A percentile compares a stretch with the other conserved stretches of the same genome.
Conservation (phyloP, 768 basidiomycete species). For the Naematelia aurantialba region DNA sequence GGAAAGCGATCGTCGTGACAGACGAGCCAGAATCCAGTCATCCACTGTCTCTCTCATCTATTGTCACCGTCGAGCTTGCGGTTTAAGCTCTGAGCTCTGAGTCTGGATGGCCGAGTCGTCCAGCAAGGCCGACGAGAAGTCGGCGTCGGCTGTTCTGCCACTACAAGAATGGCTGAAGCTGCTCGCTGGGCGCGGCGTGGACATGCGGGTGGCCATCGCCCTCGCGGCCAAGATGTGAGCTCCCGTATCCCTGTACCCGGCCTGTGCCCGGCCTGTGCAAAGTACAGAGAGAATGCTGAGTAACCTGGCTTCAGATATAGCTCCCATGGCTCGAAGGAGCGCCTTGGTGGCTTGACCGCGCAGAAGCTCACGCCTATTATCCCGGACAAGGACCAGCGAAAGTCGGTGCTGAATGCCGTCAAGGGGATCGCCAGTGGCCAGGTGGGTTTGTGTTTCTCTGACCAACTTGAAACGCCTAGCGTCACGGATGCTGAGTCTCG, state of each 20-base stretch:
- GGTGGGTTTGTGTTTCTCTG: constrained; percentile 20
- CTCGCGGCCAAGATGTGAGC: constrained; percentile 47
- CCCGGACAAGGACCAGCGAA: constrained; percentile 43
- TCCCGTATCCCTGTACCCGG: too few relatives aligned
- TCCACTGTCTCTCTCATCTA: too few relatives aligned
- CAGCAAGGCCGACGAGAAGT: not conserved
- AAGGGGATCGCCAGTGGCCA: constrained; percentile 34
- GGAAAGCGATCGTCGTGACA: too few relatives aligned
- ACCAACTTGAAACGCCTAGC: not conserved
- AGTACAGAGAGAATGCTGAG: too few relatives aligned
- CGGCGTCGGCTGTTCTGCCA: constrained; percentile 23
- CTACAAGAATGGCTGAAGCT: constrained; percentile 47
- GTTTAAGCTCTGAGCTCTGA: too few relatives aligned
- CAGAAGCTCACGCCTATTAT: constrained; percentile 35
- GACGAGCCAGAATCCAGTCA: too few relatives aligned
- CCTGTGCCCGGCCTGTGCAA: too few relatives aligned
- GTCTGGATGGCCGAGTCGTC: not conserved
- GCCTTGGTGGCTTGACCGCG: constrained; percentile 22
- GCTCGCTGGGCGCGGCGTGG: constrained; percentile 39
- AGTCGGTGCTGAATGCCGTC: constrained; percentile 38
- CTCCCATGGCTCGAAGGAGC: constrained; percentile 35
- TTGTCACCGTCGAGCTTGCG: too few relatives aligned
- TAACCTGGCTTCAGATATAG: constrained; percentile 45
- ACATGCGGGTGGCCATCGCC: constrained; percentile 48
- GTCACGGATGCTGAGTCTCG: not conserved